Conservation (phyloP, 805 yeast species). For the Teunomyces tritomae region DNA sequence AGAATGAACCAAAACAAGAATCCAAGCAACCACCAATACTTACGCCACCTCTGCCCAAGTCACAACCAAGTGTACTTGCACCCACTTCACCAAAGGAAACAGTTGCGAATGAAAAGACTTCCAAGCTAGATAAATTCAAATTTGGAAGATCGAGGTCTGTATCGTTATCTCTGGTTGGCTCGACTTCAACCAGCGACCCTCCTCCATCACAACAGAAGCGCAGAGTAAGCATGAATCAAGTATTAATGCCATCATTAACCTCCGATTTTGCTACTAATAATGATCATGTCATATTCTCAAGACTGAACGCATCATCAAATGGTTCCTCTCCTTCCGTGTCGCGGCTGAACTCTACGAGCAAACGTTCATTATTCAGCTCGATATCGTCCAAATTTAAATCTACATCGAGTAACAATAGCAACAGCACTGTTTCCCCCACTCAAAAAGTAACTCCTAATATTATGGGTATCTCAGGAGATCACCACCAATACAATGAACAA, state of each 20-base stretch:
- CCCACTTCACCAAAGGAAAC: not conserved
- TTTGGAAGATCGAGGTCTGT: conserved; percentile 27
- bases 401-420: not conserved
- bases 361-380: conserved; percentile 35
- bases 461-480: conserved; percentile 8
- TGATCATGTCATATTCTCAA: not conserved
- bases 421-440: not conserved
- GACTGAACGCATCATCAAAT: not conserved
- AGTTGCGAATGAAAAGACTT: conserved; percentile 6
- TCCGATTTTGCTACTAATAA: conserved; percentile 1
- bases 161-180: conserved; percentile 13
- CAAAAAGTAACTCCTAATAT: conserved; percentile 14
- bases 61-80: too few species aligned
- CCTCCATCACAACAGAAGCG: conserved; percentile 7
- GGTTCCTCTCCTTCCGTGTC: conserved; percentile 14
- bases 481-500: not conserved
- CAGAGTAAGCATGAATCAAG: conserved; percentile 8
- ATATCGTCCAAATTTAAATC: conserved; percentile 39
- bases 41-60: not conserved
- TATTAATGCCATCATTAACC: not conserved
- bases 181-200: conserved; percentile 3
- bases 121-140: conserved; percentile 23
- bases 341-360: conserved; percentile 15
- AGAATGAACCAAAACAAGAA: not conserved
- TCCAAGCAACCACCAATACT: not conserved